Evolutionary conservation across 108 stramenopile species (phyloP), one percentile per base, ranked within the genome.

Genomic region (Skeletonema tropicum): DNA sequence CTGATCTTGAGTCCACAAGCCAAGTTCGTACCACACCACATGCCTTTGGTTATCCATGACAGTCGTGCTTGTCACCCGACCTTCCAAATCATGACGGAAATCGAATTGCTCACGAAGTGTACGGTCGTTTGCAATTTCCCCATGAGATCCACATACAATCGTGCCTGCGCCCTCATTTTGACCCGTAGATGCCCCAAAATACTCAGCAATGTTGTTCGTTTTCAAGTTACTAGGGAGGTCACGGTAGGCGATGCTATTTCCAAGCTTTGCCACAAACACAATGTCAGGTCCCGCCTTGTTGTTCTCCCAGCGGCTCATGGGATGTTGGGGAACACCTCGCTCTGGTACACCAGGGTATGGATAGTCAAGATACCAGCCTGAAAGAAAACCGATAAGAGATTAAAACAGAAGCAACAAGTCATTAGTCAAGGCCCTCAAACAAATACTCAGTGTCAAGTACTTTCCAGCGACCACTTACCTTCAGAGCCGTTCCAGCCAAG

Each of bases 81-180:
- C 13, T 69, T 64, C 83, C 33, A 35, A 35, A 57, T 72, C 41
- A 21, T 58, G 62, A 15, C 57, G 19, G 13, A 74, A 33, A n/a
- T 64, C 83, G 59, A 74, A 83, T 36, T 39, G 64, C 49, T 83
- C 85, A 45, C 46, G 59, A 7, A 58, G 31, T 14, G 35, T 52
- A 31, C 81, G 84, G 42, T 88, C 86, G 61, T 85, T 92, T 0
- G 87, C 82, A 21, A 92, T 84, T 70, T 89, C 89, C 21, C 65
- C 70, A 2, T 75, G 70, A 25, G 81, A 85, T 9, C 87, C 89
- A 60, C 89, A 90, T 10, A 87, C 80, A 6, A 90, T 33, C 48
- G 57, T 70, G 65, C 65, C 67, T 39, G 39, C 79, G 59, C 41
- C 64, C 13, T 45, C 39, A 35, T 61, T 36, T 19, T 26, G 10